Conservation (phyloP, 164 flowering plant species). For the Tetrastigma voinierianum region DNA sequence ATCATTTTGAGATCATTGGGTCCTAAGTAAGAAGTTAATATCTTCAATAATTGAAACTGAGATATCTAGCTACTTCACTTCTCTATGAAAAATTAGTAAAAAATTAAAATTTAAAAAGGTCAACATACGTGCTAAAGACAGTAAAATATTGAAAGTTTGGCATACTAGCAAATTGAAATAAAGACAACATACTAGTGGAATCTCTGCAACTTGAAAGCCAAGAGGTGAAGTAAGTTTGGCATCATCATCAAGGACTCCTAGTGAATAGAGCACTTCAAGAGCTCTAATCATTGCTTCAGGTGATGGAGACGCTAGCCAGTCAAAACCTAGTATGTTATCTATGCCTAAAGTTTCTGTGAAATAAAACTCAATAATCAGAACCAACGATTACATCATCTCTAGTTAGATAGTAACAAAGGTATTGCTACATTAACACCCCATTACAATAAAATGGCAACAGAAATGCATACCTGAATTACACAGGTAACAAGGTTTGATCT, state of each 20-base stretch:
- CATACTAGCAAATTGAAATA: background rate
- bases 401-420: background rate
- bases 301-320: constrained; percentile 94
- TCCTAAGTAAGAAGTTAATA: constrained; percentile 59
- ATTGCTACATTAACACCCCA: background rate
- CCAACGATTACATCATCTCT: background rate
- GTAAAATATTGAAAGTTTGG: no score
- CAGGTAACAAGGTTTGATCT: constrained; percentile 87
- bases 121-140: background rate
- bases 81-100: background rate
- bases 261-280: constrained; percentile 84
- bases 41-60: background rate
- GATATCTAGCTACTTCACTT: background rate
- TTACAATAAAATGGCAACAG: background rate
- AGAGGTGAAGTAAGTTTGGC: constrained; percentile 92
- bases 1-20: constrained; percentile 93
- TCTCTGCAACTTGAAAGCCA: constrained; percentile 98
- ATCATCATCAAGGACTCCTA: constrained; percentile 90
- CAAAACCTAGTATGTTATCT: constrained; percentile 96
- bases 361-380: constrained; percentile 16
- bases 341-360: constrained; percentile 87
- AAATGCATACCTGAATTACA: constrained; percentile 72
- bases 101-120: background rate
- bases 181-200: constrained; percentile 68
- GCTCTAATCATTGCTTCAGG: constrained; percentile 96